These are phyloP conservation scores for Wilcoxina mikolae DNA, from an alignment of 495 filamentous ascomycete species.

Conservation along the genomic window DNA sequence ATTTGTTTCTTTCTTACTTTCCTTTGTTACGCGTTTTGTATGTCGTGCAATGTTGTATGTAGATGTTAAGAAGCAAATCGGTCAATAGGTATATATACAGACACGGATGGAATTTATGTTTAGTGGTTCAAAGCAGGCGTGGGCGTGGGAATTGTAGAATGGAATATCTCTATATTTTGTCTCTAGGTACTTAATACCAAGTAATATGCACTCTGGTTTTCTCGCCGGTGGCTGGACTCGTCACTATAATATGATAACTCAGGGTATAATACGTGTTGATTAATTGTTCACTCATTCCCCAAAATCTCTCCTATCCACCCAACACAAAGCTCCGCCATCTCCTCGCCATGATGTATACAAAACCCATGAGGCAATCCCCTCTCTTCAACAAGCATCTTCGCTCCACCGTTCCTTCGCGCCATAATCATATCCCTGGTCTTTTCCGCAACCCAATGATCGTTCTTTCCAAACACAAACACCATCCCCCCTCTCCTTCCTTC, in stretches of 20 bases:
- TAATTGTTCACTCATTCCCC: constrained; percentile 2
- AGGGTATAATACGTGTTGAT: too few relatives aligned
- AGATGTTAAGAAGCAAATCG: too few relatives aligned
- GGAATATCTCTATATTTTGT: too few relatives aligned
- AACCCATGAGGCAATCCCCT: constrained; percentile 6
- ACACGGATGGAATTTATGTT: too few relatives aligned
- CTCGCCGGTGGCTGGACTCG: too few relatives aligned
- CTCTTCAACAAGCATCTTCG: not conserved
- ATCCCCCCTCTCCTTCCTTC: constrained; percentile 36
- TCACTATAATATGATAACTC: too few relatives aligned
- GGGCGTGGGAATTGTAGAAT: too few relatives aligned
- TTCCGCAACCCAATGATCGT: constrained; percentile 5
- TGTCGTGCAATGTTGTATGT: too few relatives aligned
- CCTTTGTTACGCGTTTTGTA: constrained; percentile 7
- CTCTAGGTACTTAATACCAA: too few relatives aligned
- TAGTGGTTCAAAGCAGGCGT: too few relatives aligned
- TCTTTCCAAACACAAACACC: constrained; percentile 34
- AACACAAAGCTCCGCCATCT: constrained; percentile 4
- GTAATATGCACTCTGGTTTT: too few relatives aligned
- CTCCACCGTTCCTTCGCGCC: not conserved
- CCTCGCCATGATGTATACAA: constrained; percentile 5
- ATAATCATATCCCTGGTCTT: constrained; percentile 33
- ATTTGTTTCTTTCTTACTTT: constrained; percentile 10
- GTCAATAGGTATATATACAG: too few relatives aligned
- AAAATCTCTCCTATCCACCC: constrained; percentile 4